Evolutionary conservation across 2,329 filamentous ascomycete genomes (phyloP), one percentile per base, ranked within the genome.

Genomic region (Exophiala aquamarina): DNA sequence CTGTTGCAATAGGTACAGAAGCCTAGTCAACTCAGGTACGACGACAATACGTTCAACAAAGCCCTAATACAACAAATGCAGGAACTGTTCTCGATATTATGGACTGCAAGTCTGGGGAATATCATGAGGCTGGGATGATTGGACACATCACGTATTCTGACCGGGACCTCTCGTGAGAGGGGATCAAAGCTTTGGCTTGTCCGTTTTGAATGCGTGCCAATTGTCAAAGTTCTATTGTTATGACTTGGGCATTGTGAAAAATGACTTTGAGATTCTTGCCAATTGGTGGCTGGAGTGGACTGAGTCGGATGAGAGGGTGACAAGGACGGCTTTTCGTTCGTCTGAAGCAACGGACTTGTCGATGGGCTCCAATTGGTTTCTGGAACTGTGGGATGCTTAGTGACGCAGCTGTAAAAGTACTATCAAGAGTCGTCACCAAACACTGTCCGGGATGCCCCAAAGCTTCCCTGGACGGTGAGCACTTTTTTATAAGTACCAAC

Each of bases 131-230:
- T 32, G 39, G 34, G 19, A 33, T 34, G 28, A 26, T 47, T 46
- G 50, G 59, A 54, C 52, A 54, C 50, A 52, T 29, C 44, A 59
- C 50, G 60, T 53, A 62, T 64, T 65, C 61, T 64, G 61, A 59
- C 69, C 70, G 77, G 89, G 88, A 89, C 87, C 87, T 89, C 89
- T 89, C 87, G 82, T 66, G 84, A 80, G 87, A 90, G 89, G 87
- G 87, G 75, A 84, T 94, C 89, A 94, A 89, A 90, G 89, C 76
- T 83, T 89, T 75, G 88, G 79, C 89, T 92, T 91, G 87, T 92
- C 88, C 74, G 78, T 73, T 59, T 62, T 63, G 65, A 56, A 56
- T 56, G 48, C 61, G 59, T 63, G 62, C 61, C 54, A 52, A 59
- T 49, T 55, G 40, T 49, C 11, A 34, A 38, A 11, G 43, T 43